These are phyloP conservation scores for Geranium incanum DNA, from an alignment of 441 rosid species.

Conservation along the genomic window DNA sequence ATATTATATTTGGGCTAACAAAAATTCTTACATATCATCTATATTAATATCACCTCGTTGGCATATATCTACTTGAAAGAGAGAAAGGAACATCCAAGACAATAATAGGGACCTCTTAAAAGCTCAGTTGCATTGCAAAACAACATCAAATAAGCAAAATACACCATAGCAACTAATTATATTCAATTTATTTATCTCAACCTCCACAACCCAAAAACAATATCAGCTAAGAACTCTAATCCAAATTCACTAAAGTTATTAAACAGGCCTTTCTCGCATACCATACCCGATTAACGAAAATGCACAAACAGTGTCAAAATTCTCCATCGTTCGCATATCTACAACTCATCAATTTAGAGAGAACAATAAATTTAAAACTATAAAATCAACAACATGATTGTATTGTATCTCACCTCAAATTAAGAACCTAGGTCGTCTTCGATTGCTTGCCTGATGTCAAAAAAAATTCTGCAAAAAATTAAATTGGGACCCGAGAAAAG, in stretches of 20 bases:
- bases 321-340: background rate
- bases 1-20: no score
- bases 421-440: background rate
- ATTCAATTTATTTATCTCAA: background rate
- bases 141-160: background rate
- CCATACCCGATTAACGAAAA: background rate
- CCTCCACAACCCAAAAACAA: background rate
- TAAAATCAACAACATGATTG: background rate
- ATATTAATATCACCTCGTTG: background rate
- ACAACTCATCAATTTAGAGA: background rate
- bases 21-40: background rate
- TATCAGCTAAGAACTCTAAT: background rate
- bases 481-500: background rate
- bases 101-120: background rate
- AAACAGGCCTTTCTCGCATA: background rate
- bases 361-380: background rate
- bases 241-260: background rate
- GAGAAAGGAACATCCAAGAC: background rate
- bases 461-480: background rate
- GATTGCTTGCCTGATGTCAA: background rate
- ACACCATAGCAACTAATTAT: background rate
- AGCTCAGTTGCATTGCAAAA: background rate
- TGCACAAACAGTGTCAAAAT: background rate
- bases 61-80: background rate
- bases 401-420: background rate